Conservation (phyloP, 345 rosid genomes). For the Salix dunnii region DNA sequence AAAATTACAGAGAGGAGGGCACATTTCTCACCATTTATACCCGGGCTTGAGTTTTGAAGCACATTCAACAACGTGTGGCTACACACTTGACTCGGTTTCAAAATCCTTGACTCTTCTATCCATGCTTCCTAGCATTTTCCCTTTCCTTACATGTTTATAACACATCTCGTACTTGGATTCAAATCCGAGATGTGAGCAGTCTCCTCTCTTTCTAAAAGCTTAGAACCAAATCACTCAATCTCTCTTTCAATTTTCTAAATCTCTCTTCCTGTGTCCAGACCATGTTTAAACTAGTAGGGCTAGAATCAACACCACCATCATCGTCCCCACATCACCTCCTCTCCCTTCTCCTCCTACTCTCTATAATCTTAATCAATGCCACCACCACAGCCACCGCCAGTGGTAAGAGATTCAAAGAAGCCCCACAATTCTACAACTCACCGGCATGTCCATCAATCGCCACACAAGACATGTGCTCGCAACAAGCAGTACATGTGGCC, state of each 20-base stretch:
- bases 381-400: background rate
- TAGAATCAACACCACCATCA: background rate
- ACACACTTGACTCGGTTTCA: background rate
- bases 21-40: background rate
- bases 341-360: slow-evolving; percentile 1
- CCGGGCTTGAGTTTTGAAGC: background rate
- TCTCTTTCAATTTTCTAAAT: background rate
- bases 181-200: background rate
- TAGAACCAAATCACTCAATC: background rate
- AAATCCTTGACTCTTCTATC: background rate
- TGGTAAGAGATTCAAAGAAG: slow-evolving; percentile 21
- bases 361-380: background rate
- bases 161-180: background rate
- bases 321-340: background rate
- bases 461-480: slow-evolving; percentile 7
- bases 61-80: background rate
- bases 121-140: background rate
- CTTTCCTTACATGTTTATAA: background rate
- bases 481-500: slow-evolving; percentile 36
- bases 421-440: slow-evolving; percentile 30
- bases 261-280: background rate
- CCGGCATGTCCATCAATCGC: slow-evolving; percentile 16
- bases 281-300: slow-evolving; percentile 4
- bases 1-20: background rate
- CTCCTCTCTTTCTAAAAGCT: background rate